Evolutionary conservation across 2,329 filamentous ascomycete species (phyloP), one percentile per base, ranked within the genome.

Genomic region (Drechslerella dactyloides): DNA sequence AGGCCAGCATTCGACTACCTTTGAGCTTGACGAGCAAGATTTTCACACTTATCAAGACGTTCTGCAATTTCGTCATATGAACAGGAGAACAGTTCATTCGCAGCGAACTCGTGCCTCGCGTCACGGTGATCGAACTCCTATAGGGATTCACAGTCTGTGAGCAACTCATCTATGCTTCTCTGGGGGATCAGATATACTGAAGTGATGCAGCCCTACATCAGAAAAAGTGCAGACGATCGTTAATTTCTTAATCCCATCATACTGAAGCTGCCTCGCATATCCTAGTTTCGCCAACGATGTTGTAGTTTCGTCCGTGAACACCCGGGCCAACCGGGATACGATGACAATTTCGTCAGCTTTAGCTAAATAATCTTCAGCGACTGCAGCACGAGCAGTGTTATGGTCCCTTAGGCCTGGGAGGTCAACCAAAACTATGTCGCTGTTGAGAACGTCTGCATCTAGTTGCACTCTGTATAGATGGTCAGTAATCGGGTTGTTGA

Each of bases 191-290:
- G 44, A 48, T 17, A 7, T 7, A 48, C 7, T 7, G 19, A 48
- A n/a, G 7, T n/a, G 7, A 8, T 17, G 7, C 19, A 7, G 17
- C 40, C 65, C 48, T 24, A 69, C 65, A 33, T 69, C 65, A 37
- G 42, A 62, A 21, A 62, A 69, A 5, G 65, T 46, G 15, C 65
- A 69, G 1, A 63, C 58, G 11, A 70, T 70, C 2, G 65, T 63
- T 44, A 70, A n/a, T n/a, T 54, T 13, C 23, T 55, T 54, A 21
- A 58, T n/a, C 15, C 53, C 58, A 13, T 70, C 65, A 35, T 40
- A 59, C 17, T 63, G 52, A 0, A 70, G 15, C 17, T 70, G 65
- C 19, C 59, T 70, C 1, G 52, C 33, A 19, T 63, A 70, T 2
- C n/a, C n/a, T n/a, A 33, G 8, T 4, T 33, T 8, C 8, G 27